Evolutionary conservation across 2,329 filamentous ascomycete species (phyloP), one percentile per base, ranked within the genome.

Genomic region (Phaeosphaeriaceae sp.): DNA sequence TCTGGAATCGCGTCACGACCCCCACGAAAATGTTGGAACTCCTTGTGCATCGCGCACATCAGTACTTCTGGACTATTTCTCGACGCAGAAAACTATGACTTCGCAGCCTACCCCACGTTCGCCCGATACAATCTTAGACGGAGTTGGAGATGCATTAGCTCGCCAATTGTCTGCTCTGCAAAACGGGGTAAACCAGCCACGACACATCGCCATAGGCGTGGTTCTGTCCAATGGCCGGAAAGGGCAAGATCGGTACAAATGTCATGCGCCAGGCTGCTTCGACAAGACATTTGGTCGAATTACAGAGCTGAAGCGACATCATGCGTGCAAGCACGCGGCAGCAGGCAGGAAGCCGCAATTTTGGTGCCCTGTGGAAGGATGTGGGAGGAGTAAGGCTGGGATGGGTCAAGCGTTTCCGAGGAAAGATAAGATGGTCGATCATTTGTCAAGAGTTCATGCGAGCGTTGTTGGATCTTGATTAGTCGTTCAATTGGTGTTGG

Each of bases 381-480:
- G 54, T 27, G 52, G 31, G 11, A 46, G 58, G 20, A 57, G 48
- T 27, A 58, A 44, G 48, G 13, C 5, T 36, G 54, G 51, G 10
- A 9, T 19, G 1, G 17, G 41, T 25, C 22, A 24, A 3, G 48
- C 48, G 3, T 56, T 61, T 48, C 49, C 52, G 1, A 49, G 58
- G 45, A 61, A 58, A 21, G 58, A 61, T 13, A 61, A 61, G 46
- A 61, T 61, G 55, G 48, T 56, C 33, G 58, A 61, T 51, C 55
- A 61, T 46, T 27, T 61, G 19, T 40, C 33, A n/a, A 49, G 49
- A 7, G 33, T 54, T 22, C 55, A 61, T 51, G 41, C 24, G 2
- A 52, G 54, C 48, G 47, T 52, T 17, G 41, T 52, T n/a, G 17
- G 20, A 17, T 7, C 40, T 42, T 20, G 19, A 20, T n/a, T n/a